These are phyloP conservation scores for Thraustotheca clavata DNA, from an alignment of 352 stramenopile species.

Conservation along the genomic window DNA sequence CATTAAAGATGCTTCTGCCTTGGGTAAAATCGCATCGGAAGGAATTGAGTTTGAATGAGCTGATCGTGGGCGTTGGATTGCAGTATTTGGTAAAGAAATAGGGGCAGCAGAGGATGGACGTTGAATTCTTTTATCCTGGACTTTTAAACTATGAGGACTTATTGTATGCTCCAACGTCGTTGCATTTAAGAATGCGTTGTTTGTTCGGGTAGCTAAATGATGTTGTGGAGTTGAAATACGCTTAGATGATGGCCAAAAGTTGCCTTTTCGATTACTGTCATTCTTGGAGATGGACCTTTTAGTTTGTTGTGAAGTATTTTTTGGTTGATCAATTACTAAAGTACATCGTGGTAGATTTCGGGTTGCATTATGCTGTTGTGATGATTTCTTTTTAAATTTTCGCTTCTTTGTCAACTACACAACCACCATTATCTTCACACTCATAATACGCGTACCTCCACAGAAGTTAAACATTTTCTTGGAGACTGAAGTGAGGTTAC, in stretches of 20 bases:
- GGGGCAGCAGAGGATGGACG: too few species aligned
- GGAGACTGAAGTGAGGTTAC: background rate
- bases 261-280: background rate
- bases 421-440: too few species aligned
- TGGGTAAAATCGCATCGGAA: too few species aligned
- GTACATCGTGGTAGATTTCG: background rate
- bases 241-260: slow-evolving; percentile 2
- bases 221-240: background rate
- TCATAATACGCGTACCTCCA: background rate
- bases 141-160: too few species aligned
- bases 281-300: background rate
- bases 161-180: too few species aligned
- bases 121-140: too few species aligned
- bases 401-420: too few species aligned
- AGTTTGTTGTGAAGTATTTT: background rate
- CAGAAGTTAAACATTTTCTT: background rate
- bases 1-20: too few species aligned
- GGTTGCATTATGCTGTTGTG: too few species aligned
- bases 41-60: too few species aligned
- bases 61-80: background rate
- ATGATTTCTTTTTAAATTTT: too few species aligned
- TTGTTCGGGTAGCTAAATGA: too few species aligned
- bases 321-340: background rate
- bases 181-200: background rate
- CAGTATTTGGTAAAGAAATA: background rate